Conservation (phyloP, 2,329 filamentous ascomycete genomes). For the Decorospora gaudefroyi region DNA sequence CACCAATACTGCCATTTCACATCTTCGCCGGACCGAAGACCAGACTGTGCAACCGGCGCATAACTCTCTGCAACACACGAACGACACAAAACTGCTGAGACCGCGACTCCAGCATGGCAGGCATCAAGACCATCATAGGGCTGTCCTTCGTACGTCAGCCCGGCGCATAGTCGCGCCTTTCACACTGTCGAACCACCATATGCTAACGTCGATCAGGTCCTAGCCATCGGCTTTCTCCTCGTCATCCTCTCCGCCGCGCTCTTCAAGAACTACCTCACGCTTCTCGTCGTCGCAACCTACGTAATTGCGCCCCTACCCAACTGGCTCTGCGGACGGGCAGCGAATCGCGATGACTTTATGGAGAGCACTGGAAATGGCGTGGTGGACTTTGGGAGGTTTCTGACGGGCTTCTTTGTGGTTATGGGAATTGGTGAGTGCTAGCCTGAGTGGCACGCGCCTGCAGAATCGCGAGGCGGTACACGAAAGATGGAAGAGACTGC, state of each 20-base stretch:
- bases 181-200: not conserved
- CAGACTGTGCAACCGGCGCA: not conserved
- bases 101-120: conserved; percentile 64
- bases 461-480: too few species aligned
- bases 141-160: conserved; percentile 80
- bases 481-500: too few species aligned
- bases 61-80: not conserved
- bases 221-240: conserved; percentile 97
- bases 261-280: conserved; percentile 90
- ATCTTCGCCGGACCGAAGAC: conserved; percentile 16
- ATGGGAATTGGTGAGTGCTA: conserved; percentile 88
- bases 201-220: conserved; percentile 61
- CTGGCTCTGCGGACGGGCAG: conserved; percentile 88
- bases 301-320: conserved; percentile 92
- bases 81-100: not conserved
- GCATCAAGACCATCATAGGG: conserved; percentile 98
- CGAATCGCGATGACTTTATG: conserved; percentile 95
- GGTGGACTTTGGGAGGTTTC: conserved; percentile 91
- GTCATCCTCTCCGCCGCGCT: conserved; percentile 97
- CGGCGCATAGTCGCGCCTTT: conserved; percentile 21
- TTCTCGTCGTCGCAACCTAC: conserved; percentile 95
- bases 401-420: conserved; percentile 92
- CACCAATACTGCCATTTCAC: conserved; percentile 4
- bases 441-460: not conserved
- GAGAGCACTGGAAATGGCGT: conserved; percentile 78